A percentile compares a stretch with the other conserved stretches of the same genome.
Evolutionary conservation across 1,139 yeast genomes (phyloP).

Genomic region (Lodderomyces theae): DNA sequence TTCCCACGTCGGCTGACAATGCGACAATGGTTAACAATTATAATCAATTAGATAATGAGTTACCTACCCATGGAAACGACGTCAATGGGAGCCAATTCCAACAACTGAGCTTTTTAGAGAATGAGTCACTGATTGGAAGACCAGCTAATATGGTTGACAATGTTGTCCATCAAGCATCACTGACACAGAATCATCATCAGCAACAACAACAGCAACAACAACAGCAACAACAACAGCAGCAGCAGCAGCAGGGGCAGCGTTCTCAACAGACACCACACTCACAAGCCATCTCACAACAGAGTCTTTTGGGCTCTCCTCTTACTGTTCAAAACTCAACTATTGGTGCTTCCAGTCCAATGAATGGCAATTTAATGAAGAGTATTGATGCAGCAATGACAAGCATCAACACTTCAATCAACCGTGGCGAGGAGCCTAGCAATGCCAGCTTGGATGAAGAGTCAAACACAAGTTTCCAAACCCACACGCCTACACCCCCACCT

Average conservation of each 20-base stretch:
- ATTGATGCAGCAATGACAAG: neutral
- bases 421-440: neutral
- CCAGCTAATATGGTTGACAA: too few species aligned
- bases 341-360: neutral
- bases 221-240: neutral
- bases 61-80: neutral
- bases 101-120: neutral
- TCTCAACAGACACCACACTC: neutral
- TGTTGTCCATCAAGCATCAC: too few species aligned
- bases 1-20: neutral
- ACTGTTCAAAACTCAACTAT: slow-evolving; percentile 3
- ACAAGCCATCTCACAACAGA: neutral
- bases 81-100: neutral
- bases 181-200: too few species aligned
- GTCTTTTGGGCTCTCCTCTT: slow-evolving; percentile 12
- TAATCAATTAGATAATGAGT: slow-evolving; percentile 1
- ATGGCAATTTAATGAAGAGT: neutral
- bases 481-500: neutral
- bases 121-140: too few species aligned
- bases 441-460: slow-evolving; percentile 4
- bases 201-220: neutral
- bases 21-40: neutral
- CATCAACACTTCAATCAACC: neutral
- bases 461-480: slow-evolving; percentile 5
- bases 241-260: neutral